phyloP scores from a whole-genome alignment of 352 stramenopile genomes.

The Phytophthora pinifolia region DNA sequence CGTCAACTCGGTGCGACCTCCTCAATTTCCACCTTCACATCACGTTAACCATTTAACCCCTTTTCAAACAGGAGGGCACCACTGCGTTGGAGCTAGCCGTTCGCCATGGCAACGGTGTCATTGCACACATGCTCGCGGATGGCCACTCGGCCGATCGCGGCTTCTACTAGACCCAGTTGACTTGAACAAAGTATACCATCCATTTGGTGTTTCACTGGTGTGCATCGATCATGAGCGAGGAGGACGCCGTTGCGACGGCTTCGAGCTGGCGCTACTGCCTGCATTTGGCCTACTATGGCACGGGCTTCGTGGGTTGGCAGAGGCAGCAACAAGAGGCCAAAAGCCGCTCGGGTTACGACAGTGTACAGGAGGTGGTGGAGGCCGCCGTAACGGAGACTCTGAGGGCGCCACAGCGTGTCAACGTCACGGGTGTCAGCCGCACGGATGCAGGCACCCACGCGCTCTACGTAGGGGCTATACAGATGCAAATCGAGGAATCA shows the following conservation, averaged over 20 bases:
- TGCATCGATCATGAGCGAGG: constrained; percentile 6
- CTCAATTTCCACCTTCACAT: neutral
- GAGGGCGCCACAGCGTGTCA: constrained; percentile 47
- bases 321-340: constrained; percentile 64
- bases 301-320: constrained; percentile 81
- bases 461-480: constrained; percentile 56
- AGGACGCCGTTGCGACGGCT: constrained; percentile 4
- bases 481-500: neutral
- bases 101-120: constrained; percentile 59
- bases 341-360: constrained; percentile 55
- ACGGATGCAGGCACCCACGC: constrained; percentile 85
- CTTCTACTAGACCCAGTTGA: constrained; percentile 54
- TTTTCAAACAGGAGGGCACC: constrained; percentile 46
- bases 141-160: constrained; percentile 50
- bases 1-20: constrained; percentile 40
- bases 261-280: constrained; percentile 57
- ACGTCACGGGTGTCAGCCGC: constrained; percentile 83
- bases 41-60: neutral
- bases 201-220: constrained; percentile 19
- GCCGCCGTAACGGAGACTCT: constrained; percentile 60
- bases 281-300: constrained; percentile 80
- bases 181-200: constrained; percentile 29
- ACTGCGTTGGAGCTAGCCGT: constrained; percentile 68
- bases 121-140: constrained; percentile 61
- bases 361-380: constrained; percentile 82